These are phyloP conservation scores for Cercospora sp. DNA, from an alignment of 2,329 filamentous ascomycete genomes.

Conservation along the genomic window DNA sequence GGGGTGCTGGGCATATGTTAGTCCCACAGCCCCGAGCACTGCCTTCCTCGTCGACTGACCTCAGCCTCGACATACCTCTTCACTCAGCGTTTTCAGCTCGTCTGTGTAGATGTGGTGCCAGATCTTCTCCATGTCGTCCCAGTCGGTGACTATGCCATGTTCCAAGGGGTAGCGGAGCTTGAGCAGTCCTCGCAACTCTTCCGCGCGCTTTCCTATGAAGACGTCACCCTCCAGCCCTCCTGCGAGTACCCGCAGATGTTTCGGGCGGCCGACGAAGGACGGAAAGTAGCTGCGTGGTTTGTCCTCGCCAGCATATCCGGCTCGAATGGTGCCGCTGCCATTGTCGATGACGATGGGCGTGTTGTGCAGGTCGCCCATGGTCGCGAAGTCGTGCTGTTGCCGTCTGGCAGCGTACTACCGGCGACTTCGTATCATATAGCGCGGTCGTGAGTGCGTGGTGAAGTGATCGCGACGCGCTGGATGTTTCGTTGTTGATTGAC, in stretches of 20 bases:
- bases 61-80: conserved; percentile 66
- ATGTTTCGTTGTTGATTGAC: background rate
- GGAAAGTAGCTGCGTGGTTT: conserved; percentile 96
- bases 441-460: background rate
- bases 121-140: conserved; percentile 99
- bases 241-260: conserved; percentile 92
- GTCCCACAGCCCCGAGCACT: conserved; percentile 5
- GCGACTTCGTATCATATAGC: conserved; percentile 24
- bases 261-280: conserved; percentile 93
- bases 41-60: conserved; percentile 20
- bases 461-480: conserved; percentile 6
- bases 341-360: conserved; percentile 98
- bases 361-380: conserved; percentile 82
- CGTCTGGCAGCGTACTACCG: conserved; percentile 26
- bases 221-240: conserved; percentile 94
- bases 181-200: conserved; percentile 84
- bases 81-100: conserved; percentile 91
- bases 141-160: conserved; percentile 97
- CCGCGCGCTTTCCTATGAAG: conserved; percentile 91
- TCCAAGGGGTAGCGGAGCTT: conserved; percentile 96
- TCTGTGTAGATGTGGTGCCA: conserved; percentile 98
- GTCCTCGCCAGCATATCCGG: conserved; percentile 95
- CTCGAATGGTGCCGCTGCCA: conserved; percentile 94
- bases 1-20: conserved; percentile 65
- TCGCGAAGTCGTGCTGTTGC: conserved; percentile 22